Evolutionary conservation across 345 rosid genomes (phyloP).

Genomic region (Pistacia vera): DNA sequence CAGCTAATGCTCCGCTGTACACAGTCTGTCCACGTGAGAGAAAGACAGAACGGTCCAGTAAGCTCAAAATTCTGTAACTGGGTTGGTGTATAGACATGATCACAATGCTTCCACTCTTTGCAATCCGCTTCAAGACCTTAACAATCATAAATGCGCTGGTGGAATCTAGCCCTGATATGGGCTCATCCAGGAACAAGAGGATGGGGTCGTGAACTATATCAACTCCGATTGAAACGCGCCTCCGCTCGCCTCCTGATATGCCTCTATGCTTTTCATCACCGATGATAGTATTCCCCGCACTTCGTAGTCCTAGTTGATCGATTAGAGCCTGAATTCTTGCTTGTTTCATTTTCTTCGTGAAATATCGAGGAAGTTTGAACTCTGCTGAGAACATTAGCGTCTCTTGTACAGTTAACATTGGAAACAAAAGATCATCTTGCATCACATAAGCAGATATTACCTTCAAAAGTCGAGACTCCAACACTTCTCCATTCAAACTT

Average conservation of each 20-base stretch:
- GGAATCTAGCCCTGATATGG: constrained; percentile 45
- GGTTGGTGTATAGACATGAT: constrained; percentile 43
- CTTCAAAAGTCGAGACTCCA: constrained; percentile 39
- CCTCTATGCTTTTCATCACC: constrained; percentile 52
- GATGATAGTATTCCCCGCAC: constrained; percentile 39
- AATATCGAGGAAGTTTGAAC: constrained; percentile 35
- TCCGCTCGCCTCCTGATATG: constrained; percentile 44
- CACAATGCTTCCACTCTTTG: constrained; percentile 43
- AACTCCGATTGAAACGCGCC: constrained; percentile 43
- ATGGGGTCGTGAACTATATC: constrained; percentile 36
- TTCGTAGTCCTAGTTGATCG: constrained; percentile 39
- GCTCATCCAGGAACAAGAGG: constrained; percentile 35
- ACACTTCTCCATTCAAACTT: constrained; percentile 31
- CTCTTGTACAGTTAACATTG: constrained; percentile 46
- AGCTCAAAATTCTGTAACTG: constrained; percentile 33
- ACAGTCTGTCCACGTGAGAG: constrained; percentile 37
- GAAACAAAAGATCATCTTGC: constrained; percentile 44
- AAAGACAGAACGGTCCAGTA: constrained; percentile 32
- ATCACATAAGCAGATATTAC: constrained; percentile 46
- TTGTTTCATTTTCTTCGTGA: constrained; percentile 32
- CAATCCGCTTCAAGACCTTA: constrained; percentile 37
- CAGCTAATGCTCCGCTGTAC: constrained; percentile 23
- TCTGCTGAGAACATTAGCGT: constrained; percentile 47
- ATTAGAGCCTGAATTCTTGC: constrained; percentile 37
- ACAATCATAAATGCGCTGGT: constrained; percentile 43